phyloP scores from a whole-genome alignment of 768 basidiomycete species.

The Rhodotorula paludigena region DNA sequence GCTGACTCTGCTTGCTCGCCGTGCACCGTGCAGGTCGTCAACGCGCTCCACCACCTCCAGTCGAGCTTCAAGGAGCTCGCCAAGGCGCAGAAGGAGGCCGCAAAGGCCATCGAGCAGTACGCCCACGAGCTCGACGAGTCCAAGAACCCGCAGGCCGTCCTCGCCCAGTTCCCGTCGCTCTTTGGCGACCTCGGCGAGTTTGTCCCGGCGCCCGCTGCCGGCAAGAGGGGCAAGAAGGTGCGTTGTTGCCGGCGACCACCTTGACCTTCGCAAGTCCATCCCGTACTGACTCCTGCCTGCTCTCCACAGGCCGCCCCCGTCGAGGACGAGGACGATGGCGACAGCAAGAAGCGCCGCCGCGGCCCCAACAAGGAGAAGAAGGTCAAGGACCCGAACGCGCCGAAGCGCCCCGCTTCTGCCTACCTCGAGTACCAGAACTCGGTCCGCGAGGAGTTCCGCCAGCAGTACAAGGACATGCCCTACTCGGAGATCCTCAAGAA shows the following conservation, averaged over 20 bases:
- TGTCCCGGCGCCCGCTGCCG: neutral
- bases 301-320: neutral
- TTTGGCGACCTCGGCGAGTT: constrained; percentile 4
- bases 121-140: constrained; percentile 4
- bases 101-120: constrained; percentile 10
- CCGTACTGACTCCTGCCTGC: neutral
- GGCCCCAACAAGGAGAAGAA: constrained; percentile 55
- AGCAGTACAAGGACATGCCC: constrained; percentile 58
- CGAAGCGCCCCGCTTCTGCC: constrained; percentile 85
- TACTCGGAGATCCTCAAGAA: constrained; percentile 67
- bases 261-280: too few species aligned
- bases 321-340: constrained; percentile 28
- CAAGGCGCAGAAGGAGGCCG: constrained; percentile 14
- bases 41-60: constrained; percentile 11
- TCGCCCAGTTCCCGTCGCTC: constrained; percentile 16
- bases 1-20: neutral
- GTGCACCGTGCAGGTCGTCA: constrained; percentile 11
- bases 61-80: constrained; percentile 7
- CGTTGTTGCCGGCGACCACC: neutral
- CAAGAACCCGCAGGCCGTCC: neutral
- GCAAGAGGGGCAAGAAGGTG: constrained; percentile 1
- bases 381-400: constrained; percentile 81
- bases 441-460: constrained; percentile 67
- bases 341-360: constrained; percentile 55
- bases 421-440: constrained; percentile 95